A percentile compares a stretch with the other conserved stretches of the same genome.
phyloP scores from a whole-genome alignment of 2,329 filamentous ascomycete species.

The Fusarium sulawesiense region DNA sequence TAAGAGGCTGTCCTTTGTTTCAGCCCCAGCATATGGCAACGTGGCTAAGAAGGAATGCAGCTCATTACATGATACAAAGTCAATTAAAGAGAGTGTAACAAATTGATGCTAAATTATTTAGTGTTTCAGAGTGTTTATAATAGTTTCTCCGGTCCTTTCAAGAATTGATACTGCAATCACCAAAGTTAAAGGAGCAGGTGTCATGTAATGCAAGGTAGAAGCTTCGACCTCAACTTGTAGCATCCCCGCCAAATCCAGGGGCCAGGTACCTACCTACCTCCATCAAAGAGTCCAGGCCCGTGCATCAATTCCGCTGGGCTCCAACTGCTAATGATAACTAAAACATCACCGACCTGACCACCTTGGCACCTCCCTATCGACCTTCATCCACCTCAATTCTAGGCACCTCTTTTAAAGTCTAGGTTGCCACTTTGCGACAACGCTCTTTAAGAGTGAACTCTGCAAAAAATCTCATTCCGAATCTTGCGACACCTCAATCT shows the following conservation, averaged over 20 bases:
- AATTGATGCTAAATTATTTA: not conserved
- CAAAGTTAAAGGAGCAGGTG: not conserved
- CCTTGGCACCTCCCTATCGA: constrained; percentile 47
- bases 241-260: constrained; percentile 27
- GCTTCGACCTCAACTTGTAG: constrained; percentile 1
- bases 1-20: not conserved
- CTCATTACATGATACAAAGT: not conserved
- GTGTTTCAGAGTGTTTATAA: not conserved
- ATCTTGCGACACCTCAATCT: not conserved
- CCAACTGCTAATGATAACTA: constrained; percentile 30
- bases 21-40: not conserved
- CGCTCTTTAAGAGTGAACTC: constrained; percentile 14
- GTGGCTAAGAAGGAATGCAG: not conserved
- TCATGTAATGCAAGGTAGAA: constrained; percentile 7
- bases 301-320: constrained; percentile 40
- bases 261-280: constrained; percentile 26
- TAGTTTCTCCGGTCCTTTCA: not conserved
- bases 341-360: constrained; percentile 40
- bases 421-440: constrained; percentile 44
- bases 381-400: constrained; percentile 21
- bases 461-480: not conserved
- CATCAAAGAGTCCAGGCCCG: constrained; percentile 4
- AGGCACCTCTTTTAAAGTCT: constrained; percentile 31
- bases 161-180: not conserved
- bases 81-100: not conserved